A percentile compares a stretch with the other conserved stretches of the same genome.
phyloP scores from a whole-genome alignment of 106 monocot genomes.

The Posidonia australis region DNA sequence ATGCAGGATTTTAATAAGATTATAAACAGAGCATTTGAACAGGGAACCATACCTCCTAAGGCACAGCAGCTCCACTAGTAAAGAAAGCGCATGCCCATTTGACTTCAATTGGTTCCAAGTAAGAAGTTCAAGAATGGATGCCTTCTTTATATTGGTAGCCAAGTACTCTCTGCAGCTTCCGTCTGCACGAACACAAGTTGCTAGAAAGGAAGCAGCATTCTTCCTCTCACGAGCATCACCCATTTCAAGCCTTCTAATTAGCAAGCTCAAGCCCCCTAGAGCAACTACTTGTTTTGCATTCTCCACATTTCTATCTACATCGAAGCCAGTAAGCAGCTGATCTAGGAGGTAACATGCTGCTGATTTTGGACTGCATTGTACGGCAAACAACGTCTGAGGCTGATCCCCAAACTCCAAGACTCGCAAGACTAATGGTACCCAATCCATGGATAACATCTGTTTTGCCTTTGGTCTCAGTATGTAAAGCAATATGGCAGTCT shows the following conservation, averaged over 20 bases:
- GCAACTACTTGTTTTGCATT: constrained; percentile 67
- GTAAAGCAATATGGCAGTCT: constrained; percentile 48
- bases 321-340: constrained; percentile 63
- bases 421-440: constrained; percentile 48
- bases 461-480: constrained; percentile 68
- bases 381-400: constrained; percentile 33
- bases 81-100: constrained; percentile 38
- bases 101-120: constrained; percentile 58
- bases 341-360: constrained; percentile 66
- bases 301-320: constrained; percentile 64
- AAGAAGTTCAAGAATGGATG: constrained; percentile 47
- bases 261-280: constrained; percentile 45
- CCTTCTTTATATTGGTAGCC: constrained; percentile 55
- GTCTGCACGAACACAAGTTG: constrained; percentile 50
- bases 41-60: constrained; percentile 39
- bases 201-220: constrained; percentile 36
- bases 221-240: constrained; percentile 46
- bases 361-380: constrained; percentile 48
- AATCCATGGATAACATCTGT: constrained; percentile 63
- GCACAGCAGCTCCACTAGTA: constrained; percentile 55
- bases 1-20: no score
- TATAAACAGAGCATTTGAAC: no score
- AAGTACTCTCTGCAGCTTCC: constrained; percentile 55
- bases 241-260: constrained; percentile 45
- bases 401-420: constrained; percentile 52